Percentiles rank a stretch among this genome's conserved stretches.
Evolutionary conservation across 1,284 basidiomycete genomes (phyloP).

Genomic region (Erythrobasidium hasegawianum): DNA sequence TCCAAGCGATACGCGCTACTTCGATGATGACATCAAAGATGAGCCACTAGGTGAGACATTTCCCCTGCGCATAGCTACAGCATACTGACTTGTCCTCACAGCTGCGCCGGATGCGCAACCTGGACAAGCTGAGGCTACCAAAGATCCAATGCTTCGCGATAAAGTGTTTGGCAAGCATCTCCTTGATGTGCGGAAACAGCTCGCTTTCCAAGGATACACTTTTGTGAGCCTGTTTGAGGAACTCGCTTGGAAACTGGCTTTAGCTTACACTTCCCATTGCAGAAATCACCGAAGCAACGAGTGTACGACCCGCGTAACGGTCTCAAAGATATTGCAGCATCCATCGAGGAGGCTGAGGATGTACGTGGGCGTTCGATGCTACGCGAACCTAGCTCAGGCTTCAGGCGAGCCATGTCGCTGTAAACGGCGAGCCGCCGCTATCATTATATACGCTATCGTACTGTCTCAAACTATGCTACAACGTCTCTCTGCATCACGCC

Average conservation of each 20-base stretch:
- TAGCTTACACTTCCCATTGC: too few species aligned
- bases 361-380: conserved; percentile 6
- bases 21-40: conserved; percentile 74
- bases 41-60: conserved; percentile 56
- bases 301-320: conserved; percentile 34
- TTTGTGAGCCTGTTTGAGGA: too few species aligned
- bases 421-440: too few species aligned
- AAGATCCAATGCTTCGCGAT: conserved; percentile 81
- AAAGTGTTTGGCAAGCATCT: conserved; percentile 78
- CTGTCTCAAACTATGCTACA: too few species aligned
- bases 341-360: conserved; percentile 15
- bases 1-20: conserved; percentile 48
- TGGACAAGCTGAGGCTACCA: conserved; percentile 71
- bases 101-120: conserved; percentile 58
- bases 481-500: too few species aligned
- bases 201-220: conserved; percentile 43
- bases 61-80: too few species aligned
- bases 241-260: too few species aligned
- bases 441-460: too few species aligned
- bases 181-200: conserved; percentile 74
- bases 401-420: conserved; percentile 21
- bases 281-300: conserved; percentile 20
- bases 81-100: conserved; percentile 74
- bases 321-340: conserved; percentile 28
- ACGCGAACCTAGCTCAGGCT: conserved; percentile 19